Conservation (phyloP, 805 yeast genomes). For the Metschnikowia cubensis region DNA sequence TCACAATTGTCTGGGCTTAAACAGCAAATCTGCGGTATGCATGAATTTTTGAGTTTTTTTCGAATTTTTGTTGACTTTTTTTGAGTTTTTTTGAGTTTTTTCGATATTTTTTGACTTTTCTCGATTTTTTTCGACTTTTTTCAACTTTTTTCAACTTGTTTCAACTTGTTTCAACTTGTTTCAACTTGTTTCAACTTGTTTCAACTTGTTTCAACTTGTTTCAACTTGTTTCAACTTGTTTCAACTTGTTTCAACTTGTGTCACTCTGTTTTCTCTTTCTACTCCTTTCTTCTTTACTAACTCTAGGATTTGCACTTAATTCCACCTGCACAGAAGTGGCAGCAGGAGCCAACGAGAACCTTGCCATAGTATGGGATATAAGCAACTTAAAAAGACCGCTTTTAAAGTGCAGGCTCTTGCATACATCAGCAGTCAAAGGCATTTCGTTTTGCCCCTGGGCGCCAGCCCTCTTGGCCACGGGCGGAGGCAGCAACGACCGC, state of each 20-base stretch:
- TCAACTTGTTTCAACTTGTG: background rate
- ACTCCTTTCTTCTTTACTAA: slow-evolving; percentile 16
- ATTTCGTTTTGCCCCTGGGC: slow-evolving; percentile 91
- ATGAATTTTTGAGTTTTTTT: background rate
- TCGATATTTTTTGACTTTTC: background rate
- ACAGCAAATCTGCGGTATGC: slow-evolving; percentile 39
- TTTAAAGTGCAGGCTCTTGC: slow-evolving; percentile 50
- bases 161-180: background rate
- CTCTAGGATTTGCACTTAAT: slow-evolving; percentile 56
- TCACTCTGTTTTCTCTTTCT: background rate
- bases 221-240: background rate
- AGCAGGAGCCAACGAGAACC: slow-evolving; percentile 81
- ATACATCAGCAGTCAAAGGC: slow-evolving; percentile 86
- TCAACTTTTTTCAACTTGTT: no score
- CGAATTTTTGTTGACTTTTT: no score
- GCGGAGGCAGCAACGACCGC: slow-evolving; percentile 84
- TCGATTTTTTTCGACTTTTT: no score
- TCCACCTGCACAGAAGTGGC: slow-evolving; percentile 55
- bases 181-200: background rate
- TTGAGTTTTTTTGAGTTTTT: background rate
- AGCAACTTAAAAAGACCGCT: slow-evolving; percentile 30
- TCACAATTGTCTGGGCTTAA: slow-evolving; percentile 25
- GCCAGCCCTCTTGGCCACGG: slow-evolving; percentile 74
- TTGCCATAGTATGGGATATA: slow-evolving; percentile 75
- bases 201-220: no score